Base-by-base conservation (phyloP, 805 yeast genomes). In the Starmera caribaea region DNA sequence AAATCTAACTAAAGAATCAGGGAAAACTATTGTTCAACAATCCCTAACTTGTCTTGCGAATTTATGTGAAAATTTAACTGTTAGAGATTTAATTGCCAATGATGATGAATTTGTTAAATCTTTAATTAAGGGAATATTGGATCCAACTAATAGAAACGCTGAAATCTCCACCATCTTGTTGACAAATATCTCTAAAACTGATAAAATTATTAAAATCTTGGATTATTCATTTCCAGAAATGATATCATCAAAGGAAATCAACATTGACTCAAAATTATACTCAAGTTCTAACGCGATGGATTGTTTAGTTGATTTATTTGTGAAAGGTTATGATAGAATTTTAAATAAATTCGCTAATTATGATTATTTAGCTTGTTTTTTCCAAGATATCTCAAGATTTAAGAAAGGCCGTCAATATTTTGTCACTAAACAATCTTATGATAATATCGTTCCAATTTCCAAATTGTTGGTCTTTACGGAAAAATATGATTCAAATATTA, bases 321-420 rank as follows among this genome's bases (percentile, higher is more conserved):
- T 88, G 32, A 83, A 83, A 54, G 96, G 96, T 8, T 68, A 73
- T 35, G 88, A 82, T 51, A 69, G 86, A 55, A 59, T 74, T 13
- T 66, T 87, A 43, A 87, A 86, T 63, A 73, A 71, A 51, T 71
- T 66, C 49, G 92, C 95, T 3, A 73, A 74, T 49, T 90, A 63
- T 53, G 96, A 89, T 58, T 89, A 85, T 57, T 66, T 92, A 46
- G 73, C 95, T 2, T 87, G 80, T 57, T 86, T 86, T 56, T 89
- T 92, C 61, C 89, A 95, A 12, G 97, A 90, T 55, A 66, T 87
- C 35, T 86, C 97, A 2, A 74, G 96, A 48, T 82, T 80, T 51
- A 62, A 65, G 30, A 59, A 61, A 39, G 90, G 90, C n/a, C 75
- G 96, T 58, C 69, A 73, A 35, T 88, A 87, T 59, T 86, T 88